Percentiles rank a stretch among this genome's conserved stretches.
Conservation (phyloP, 2,329 filamentous ascomycete species). For the Aureobasidium subglaciale region DNA sequence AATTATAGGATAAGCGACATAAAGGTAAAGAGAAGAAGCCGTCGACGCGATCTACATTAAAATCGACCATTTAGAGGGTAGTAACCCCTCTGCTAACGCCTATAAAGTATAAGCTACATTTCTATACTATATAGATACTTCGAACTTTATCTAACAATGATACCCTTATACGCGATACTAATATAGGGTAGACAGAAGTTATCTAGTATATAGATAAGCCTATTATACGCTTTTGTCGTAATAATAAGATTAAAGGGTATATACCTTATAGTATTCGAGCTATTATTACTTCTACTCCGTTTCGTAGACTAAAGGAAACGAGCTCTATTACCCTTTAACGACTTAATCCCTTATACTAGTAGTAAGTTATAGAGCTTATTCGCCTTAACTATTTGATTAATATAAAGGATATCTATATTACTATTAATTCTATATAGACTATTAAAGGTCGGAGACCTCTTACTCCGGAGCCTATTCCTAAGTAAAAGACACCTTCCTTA, state of each 20-base stretch:
- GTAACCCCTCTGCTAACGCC: background rate
- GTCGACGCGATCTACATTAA: too few species aligned
- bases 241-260: background rate
- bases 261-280: background rate
- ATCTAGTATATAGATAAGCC: background rate
- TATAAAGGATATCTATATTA: background rate
- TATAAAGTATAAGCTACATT: background rate
- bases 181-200: background rate
- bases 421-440: background rate
- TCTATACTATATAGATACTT: background rate
- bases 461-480: background rate
- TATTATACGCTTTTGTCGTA: background rate
- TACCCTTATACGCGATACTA: background rate
- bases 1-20: background rate
- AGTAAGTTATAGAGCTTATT: background rate
- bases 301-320: background rate
- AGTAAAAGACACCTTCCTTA: background rate
- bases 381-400: background rate
- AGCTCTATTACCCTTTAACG: background rate
- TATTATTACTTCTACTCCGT: background rate
- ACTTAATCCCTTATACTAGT: background rate
- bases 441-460: background rate
- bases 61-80: background rate
- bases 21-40: background rate
- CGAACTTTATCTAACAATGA: background rate